phyloP scores from a whole-genome alignment of 768 basidiomycete genomes.

The Lentinula edodes region DNA sequence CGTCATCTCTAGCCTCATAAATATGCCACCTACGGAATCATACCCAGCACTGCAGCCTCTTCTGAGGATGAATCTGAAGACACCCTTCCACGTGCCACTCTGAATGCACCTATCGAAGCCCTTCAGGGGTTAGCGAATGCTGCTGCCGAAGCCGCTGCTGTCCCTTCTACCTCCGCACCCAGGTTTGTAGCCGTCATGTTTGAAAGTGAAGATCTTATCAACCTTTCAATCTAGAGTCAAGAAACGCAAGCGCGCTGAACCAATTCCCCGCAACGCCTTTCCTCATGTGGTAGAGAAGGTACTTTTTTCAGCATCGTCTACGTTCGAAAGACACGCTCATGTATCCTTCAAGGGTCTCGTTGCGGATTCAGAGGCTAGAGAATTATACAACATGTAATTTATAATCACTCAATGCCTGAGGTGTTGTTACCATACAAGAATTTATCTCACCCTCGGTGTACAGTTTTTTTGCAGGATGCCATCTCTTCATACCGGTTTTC shows the following conservation, averaged over 20 bases:
- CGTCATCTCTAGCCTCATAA: conserved; percentile 62
- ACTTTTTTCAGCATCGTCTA: conserved; percentile 6
- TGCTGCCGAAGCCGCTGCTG: conserved; percentile 88
- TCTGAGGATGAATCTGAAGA: conserved; percentile 93
- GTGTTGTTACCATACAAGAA: conserved; percentile 25
- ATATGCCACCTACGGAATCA: conserved; percentile 87
- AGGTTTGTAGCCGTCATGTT: conserved; percentile 33
- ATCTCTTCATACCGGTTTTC: conserved; percentile 94
- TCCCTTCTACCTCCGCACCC: conserved; percentile 57
- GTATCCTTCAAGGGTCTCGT: conserved; percentile 65
- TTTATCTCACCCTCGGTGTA: conserved; percentile 19
- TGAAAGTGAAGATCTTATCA: conserved; percentile 2
- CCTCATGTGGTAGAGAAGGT: conserved; percentile 89
- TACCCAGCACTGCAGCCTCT: conserved; percentile 76
- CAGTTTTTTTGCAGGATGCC: conserved; percentile 95
- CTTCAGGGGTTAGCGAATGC: conserved; percentile 92
- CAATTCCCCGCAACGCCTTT: conserved; percentile 79
- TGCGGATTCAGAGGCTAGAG: conserved; percentile 77
- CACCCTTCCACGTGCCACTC: conserved; percentile 72
- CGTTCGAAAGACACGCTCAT: not conserved
- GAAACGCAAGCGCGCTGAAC: conserved; percentile 81
- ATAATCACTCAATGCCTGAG: conserved; percentile 20
- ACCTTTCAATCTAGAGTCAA: conserved; percentile 47
- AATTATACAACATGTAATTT: conserved; percentile 84
- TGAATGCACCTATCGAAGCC: conserved; percentile 93